These are phyloP conservation scores for Pseudogymnoascus sp. DNA, from an alignment of 2,329 filamentous ascomycete genomes.

Conservation along the genomic window DNA sequence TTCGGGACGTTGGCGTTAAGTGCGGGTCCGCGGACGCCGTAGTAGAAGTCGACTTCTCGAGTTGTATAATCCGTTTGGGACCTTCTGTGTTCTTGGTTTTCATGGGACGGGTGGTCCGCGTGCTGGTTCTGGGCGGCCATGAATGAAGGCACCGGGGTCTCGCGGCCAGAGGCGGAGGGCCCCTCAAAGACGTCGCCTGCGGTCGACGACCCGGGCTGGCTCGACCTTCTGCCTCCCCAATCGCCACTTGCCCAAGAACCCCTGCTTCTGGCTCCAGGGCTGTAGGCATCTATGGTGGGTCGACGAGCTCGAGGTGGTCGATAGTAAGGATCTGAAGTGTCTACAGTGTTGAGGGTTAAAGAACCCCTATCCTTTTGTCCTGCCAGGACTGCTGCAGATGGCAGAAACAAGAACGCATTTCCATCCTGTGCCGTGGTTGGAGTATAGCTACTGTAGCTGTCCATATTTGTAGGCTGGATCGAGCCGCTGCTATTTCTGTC, in stretches of 20 bases:
- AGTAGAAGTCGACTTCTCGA: slow-evolving; percentile 94
- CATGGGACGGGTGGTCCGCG: slow-evolving; percentile 18
- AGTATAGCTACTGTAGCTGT: slow-evolving; percentile 52
- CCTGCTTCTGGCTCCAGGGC: slow-evolving; percentile 33
- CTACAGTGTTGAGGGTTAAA: slow-evolving; percentile 39
- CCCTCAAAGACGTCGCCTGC: slow-evolving; percentile 31
- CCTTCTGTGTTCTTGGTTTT: slow-evolving; percentile 21
- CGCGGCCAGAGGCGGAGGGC: slow-evolving; percentile 34
- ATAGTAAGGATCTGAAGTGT: slow-evolving; percentile 73
- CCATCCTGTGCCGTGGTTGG: slow-evolving; percentile 66
- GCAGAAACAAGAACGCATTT: slow-evolving; percentile 63
- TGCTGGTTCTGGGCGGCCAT: slow-evolving; percentile 34
- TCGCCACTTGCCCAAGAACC: slow-evolving; percentile 39
- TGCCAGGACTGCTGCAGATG: slow-evolving; percentile 33
- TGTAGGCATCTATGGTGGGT: slow-evolving; percentile 47
- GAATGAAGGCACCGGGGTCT: slow-evolving; percentile 44
- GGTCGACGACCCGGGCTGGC: slow-evolving; percentile 31
- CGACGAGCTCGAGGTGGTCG: slow-evolving; percentile 68
- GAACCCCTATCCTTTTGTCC: slow-evolving; percentile 30
- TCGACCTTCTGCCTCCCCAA: slow-evolving; percentile 33
- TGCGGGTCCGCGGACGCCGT: slow-evolving; percentile 81
- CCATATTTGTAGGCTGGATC: slow-evolving; percentile 42
- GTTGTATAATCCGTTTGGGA: slow-evolving; percentile 75
- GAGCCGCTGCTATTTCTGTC: slow-evolving; percentile 45
- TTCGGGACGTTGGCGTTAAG: slow-evolving; percentile 73